These are phyloP conservation scores for Barnettozyma hawaiiensis DNA, from an alignment of 1,139 yeast species.

Conservation along the genomic window DNA sequence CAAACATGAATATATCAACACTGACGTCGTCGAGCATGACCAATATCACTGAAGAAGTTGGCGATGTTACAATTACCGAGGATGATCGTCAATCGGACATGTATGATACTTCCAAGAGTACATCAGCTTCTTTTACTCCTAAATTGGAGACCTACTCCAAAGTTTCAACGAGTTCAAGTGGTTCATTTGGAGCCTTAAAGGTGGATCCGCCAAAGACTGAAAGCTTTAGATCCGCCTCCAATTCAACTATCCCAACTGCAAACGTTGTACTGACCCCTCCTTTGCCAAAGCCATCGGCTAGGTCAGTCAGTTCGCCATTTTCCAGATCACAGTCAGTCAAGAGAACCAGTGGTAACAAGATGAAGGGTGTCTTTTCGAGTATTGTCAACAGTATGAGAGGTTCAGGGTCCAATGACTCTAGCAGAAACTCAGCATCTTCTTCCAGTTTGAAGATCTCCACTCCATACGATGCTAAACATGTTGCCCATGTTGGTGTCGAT, in stretches of 20 bases:
- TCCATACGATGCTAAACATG: slow-evolving; percentile 86
- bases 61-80: slow-evolving; percentile 20
- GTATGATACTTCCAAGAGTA: slow-evolving; percentile 7
- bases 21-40: slow-evolving; percentile 19
- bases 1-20: slow-evolving; percentile 24
- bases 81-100: slow-evolving; percentile 12
- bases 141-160: slow-evolving; percentile 6
- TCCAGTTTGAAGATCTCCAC: slow-evolving; percentile 64
- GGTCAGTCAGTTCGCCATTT: slow-evolving; percentile 24
- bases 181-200: slow-evolving; percentile 8
- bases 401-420: slow-evolving; percentile 24
- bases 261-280: slow-evolving; percentile 7
- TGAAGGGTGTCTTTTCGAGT: slow-evolving; percentile 46
- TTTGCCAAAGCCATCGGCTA: slow-evolving; percentile 12
- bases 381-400: slow-evolving; percentile 42
- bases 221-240: slow-evolving; percentile 16
- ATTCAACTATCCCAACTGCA: slow-evolving; percentile 17
- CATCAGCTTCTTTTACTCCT: slow-evolving; percentile 1
- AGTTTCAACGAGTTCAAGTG: slow-evolving; percentile 8
- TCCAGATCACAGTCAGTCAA: slow-evolving; percentile 17
- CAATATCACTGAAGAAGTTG: slow-evolving; percentile 21
- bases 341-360: slow-evolving; percentile 33
- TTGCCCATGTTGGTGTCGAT: slow-evolving; percentile 90
- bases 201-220: neutral
- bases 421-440: slow-evolving; percentile 27